phyloP scores from a whole-genome alignment of 192 early-diverging fungal genomes.

The Entrophospora sp. region DNA sequence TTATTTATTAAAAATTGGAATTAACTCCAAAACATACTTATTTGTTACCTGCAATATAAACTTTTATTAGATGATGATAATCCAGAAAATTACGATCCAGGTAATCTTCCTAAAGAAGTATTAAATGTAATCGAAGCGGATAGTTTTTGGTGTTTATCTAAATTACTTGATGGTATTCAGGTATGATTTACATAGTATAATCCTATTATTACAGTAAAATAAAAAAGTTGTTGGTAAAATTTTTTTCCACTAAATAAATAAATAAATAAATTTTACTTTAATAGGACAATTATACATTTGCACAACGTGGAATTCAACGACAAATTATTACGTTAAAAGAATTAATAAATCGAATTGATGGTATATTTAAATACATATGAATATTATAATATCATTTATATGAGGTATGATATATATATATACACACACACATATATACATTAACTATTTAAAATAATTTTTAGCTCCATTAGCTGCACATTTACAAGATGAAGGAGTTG shows the following conservation, averaged over 20 bases:
- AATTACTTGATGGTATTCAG: slow-evolving; percentile 95
- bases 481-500: slow-evolving; percentile 78
- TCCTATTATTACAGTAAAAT: background rate
- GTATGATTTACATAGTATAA: slow-evolving; percentile 24
- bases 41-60: no score
- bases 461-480: slow-evolving; percentile 71
- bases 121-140: slow-evolving; percentile 84
- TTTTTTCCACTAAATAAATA: no score
- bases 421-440: background rate
- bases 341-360: slow-evolving; percentile 86
- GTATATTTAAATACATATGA: no score
- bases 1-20: no score
- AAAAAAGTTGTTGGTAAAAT: background rate
- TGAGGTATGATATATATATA: no score
- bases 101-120: slow-evolving; percentile 37
- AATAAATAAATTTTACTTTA: background rate
- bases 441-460: background rate
- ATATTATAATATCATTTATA: no score
- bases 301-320: slow-evolving; percentile 93
- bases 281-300: slow-evolving; percentile 94
- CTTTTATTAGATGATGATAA: no score
- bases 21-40: no score
- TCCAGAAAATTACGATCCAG: slow-evolving; percentile 46
- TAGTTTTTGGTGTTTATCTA: slow-evolving; percentile 94
- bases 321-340: slow-evolving; percentile 85